Evolutionary conservation across 768 basidiomycete genomes (phyloP), one percentile per base, ranked within the genome.

Genomic region (Tricholoma saponaceum): DNA sequence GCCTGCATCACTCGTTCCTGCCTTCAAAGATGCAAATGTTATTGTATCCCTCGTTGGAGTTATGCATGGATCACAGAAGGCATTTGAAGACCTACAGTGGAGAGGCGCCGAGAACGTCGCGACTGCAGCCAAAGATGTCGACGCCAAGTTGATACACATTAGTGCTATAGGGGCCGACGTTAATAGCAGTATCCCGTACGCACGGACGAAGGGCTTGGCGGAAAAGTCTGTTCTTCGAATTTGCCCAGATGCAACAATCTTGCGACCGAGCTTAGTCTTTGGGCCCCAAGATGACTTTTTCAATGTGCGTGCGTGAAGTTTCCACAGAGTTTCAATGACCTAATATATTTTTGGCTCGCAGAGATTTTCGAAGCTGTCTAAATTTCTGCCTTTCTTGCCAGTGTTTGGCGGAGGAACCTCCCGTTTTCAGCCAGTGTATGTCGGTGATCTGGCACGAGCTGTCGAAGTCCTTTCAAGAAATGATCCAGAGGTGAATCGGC

Each of bases 231-330:
- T 85, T 35, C 64, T 83, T n/a, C 61, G 68, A 1, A 67, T 73
- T 6, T 76, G 78, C 58, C 74, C 74, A 20, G 71, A 77, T 35
- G 80, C 84, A 7, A 88, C 85, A 1, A 77, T 92, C 49, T 73
- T 91, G 58, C 75, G 88, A 26, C 89, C 89, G 4, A 88, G 86
- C 58, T 71, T 91, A 26, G 79, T 91, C 2, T 91, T 90, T 69
- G 90, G 89, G 2, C 87, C 85, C 0, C 87, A 85, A 5, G 89
- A 90, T 62, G 80, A 83, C 16, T 87, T 91, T 71, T 91, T 91
- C 68, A 83, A 80, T 58, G 89, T 89, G 54, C 54, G 83, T 59
- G 22, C 7, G 28, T 59, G 18, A 4, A 16, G 14, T 3, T 23
- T 41, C 51, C 35, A 7, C 13, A 9, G 52, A 20, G 46, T 46